phyloP scores from a whole-genome alignment of 768 basidiomycete genomes.

The Mycena venus region DNA sequence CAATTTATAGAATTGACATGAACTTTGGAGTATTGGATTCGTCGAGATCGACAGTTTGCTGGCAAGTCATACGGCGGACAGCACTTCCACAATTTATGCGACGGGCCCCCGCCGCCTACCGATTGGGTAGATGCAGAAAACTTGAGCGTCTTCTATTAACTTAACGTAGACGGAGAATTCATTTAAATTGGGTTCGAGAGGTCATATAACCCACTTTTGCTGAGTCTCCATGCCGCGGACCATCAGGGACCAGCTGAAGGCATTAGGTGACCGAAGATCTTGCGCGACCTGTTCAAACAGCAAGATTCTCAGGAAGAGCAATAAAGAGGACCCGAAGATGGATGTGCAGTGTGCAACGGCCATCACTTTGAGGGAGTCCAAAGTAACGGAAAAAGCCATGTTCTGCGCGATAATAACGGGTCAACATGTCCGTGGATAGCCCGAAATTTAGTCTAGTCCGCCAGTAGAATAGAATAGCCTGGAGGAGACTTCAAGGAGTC shows the following conservation, averaged over 20 bases:
- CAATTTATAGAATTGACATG: neutral
- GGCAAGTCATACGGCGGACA: neutral
- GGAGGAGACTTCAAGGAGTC: neutral
- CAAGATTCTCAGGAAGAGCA: no score
- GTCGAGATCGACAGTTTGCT: neutral
- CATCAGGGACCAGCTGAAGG: no score
- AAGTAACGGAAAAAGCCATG: neutral
- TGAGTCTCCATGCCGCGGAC: no score
- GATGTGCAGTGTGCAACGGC: no score
- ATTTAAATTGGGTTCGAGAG: neutral
- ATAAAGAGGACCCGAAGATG: no score
- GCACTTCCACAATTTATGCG: slow-evolving; percentile 11
- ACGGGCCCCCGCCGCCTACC: neutral
- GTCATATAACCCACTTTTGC: no score
- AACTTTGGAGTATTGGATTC: neutral
- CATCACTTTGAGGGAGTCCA: neutral
- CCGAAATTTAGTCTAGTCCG: neutral
- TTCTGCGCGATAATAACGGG: neutral
- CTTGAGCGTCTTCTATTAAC: neutral
- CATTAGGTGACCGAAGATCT: no score
- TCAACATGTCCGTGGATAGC: neutral
- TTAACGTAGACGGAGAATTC: neutral
- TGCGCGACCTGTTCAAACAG: no score
- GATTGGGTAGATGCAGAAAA: neutral
- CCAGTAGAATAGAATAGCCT: neutral